phyloP scores from a whole-genome alignment of 257 asterid genomes.

The Thymus quinquecostatus region DNA sequence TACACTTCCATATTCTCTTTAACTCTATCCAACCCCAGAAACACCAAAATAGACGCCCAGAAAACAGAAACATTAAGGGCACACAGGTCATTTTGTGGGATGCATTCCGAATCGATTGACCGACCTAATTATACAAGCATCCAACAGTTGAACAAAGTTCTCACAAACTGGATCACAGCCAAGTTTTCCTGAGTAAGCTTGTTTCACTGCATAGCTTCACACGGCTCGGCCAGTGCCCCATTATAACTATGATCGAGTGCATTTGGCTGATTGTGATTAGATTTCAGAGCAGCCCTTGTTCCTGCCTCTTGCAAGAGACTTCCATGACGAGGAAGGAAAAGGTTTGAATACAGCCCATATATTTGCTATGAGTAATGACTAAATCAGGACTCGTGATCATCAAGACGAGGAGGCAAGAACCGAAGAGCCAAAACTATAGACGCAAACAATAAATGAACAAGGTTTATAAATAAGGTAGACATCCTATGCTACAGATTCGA shows the following conservation, averaged over 20 bases:
- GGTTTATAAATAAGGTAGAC: background rate
- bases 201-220: too few species aligned
- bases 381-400: background rate
- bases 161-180: too few species aligned
- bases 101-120: too few species aligned
- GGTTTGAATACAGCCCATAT: background rate
- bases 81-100: too few species aligned
- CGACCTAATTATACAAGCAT: too few species aligned
- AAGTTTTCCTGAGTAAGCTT: too few species aligned
- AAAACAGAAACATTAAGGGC: too few species aligned
- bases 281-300: background rate
- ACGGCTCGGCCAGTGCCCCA: background rate
- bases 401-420: background rate
- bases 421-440: background rate
- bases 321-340: background rate
- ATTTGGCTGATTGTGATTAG: background rate
- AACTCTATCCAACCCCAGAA: too few species aligned
- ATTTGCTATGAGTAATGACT: background rate
- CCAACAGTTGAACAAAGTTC: too few species aligned
- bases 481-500: background rate
- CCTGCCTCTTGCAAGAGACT: slow-evolving; percentile 10
- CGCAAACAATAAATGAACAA: background rate
- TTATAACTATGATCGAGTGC: slow-evolving; percentile 1
- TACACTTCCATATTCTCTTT: too few species aligned
- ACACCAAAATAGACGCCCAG: too few species aligned